Base-by-base conservation (phyloP, 2,329 filamentous ascomycete species). In the Aspergillus piperis region DNA sequence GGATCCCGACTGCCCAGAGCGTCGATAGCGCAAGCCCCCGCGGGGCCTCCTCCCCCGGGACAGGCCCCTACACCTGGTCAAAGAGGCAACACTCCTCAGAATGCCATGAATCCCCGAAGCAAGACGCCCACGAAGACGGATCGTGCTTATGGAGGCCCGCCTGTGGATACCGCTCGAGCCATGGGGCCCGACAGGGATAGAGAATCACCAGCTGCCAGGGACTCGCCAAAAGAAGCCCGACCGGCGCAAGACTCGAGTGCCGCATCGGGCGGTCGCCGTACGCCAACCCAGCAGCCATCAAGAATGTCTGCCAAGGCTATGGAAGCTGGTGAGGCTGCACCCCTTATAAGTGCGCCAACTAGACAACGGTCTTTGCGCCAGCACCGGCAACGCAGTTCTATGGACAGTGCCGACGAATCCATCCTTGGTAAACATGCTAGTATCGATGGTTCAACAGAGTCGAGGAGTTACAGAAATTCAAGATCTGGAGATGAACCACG, bases 391-490 rank as follows among this genome's bases (percentile, higher is more conserved):
- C 88, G 89, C 70, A 83, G 83, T 27, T 90, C 90, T 0, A 79
- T 90, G 11, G 91, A 95, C 65, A 90, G 85, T 68, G 84, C 83
- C 2, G 83, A 84, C 25, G 89, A 91, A 64, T 80, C 83, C 3
- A 74, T 78, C 1, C 72, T 85, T 10, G 75, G 76, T 30, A 73
- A 76, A 59, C 75, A 72, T 61, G 59, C 66, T 19, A 77, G 75
- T 62, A 64, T 75, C n/a, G 78, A 80, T 60, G 71, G 75, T 11
- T 77, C 77, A 8, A 62, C 74, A 21, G 78, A 80, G 54, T 67
- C 71, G 39, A 71, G 75, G 47, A 69, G 56, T 41, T 73, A 73
- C 63, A 71, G 78, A 53, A 80, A 78, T 63, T 77, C 77, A 7
- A 74, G 74, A 58, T 78, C 68, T 13, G 71, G 66, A 10, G 79